Evolutionary conservation across 257 asterid genomes (phyloP), one percentile per base, ranked within the genome.

Genomic region (Penstemon davidsonii): DNA sequence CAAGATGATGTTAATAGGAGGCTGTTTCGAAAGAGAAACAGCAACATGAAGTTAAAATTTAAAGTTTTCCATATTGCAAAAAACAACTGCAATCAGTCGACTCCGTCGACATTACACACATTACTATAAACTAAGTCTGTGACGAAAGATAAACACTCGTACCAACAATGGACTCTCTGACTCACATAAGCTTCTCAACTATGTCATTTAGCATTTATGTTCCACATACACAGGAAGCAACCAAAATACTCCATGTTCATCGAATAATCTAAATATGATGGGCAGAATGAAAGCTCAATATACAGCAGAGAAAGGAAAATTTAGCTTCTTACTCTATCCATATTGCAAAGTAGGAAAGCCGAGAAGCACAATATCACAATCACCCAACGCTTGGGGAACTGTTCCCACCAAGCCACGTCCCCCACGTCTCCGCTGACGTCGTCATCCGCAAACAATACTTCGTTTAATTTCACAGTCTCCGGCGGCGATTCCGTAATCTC

Each of bases 341-440:
- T 91, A 60, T 91, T 91, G 88, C 96, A 91, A 5, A 91, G 95
- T 41, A 91, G 83, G 72, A 91, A 91, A 55, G 95, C 89, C 4
- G 91, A 82, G 82, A 82, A 91, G 76, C 97, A 91, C 53, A 91
- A 92, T 6, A 91, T 65, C 76, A 91, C 97, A 62, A 91, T 91
- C 60, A 88, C 85, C 97, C 97, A 88, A 70, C 96, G 92, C 71
- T 80, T 88, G 2, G 96, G 97, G 52, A 91, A 86, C 87, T 81
- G 78, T 25, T 84, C 84, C 95, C 86, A 82, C 96, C 95, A 85
- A 11, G 87, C 83, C 36, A 68, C 55, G 66, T 62, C 53, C 18
- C n/a, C 56, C 59, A 43, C 47, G 47, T 40, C 69, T 13, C 10
- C 76, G 8, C 37, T 69, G 42, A 36, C 87, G 36, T 10, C 83